Evolutionary conservation across 768 basidiomycete species (phyloP).

Genomic region (Psilocybe cyanescens): DNA sequence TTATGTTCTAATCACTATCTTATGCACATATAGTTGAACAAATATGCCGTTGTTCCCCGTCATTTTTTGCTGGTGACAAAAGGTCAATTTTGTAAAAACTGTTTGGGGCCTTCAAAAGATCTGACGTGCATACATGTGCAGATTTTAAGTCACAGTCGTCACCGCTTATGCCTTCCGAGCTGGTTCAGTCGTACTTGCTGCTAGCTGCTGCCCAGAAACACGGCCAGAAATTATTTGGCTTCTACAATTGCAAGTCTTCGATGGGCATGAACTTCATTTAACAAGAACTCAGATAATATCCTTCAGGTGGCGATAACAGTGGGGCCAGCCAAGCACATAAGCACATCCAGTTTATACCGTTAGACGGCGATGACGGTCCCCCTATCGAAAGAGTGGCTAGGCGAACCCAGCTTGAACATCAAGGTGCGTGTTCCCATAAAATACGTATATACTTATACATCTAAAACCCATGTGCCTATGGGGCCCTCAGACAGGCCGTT

Average conservation of each 20-base stretch:
- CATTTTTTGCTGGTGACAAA: slow-evolving; percentile 91
- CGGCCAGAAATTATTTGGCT: slow-evolving; percentile 70
- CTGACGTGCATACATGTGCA: slow-evolving; percentile 26
- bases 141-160: slow-evolving; percentile 80
- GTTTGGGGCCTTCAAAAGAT: background rate
- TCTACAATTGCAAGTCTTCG: slow-evolving; percentile 80
- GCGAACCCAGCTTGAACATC: slow-evolving; percentile 57
- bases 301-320: slow-evolving; percentile 70
- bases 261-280: background rate
- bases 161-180: slow-evolving; percentile 78
- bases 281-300: background rate
- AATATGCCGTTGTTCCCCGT: slow-evolving; percentile 80
- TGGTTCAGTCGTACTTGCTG: slow-evolving; percentile 77
- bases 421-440: slow-evolving; percentile 40
- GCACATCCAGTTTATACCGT: slow-evolving; percentile 85
- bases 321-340: slow-evolving; percentile 93
- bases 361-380: slow-evolving; percentile 61
- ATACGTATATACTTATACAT: background rate
- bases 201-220: slow-evolving; percentile 68
- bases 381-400: slow-evolving; percentile 79
- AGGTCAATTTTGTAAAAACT: slow-evolving; percentile 45
- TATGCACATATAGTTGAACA: slow-evolving; percentile 66
- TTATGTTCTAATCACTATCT: background rate
- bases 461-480: background rate
- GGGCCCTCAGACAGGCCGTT: slow-evolving; percentile 72